Percentiles rank a stretch among this genome's conserved stretches.
These are phyloP conservation scores for Oropetium thomaeum DNA, from an alignment of 176 grass and related monocot genomes.

Conservation along the genomic window DNA sequence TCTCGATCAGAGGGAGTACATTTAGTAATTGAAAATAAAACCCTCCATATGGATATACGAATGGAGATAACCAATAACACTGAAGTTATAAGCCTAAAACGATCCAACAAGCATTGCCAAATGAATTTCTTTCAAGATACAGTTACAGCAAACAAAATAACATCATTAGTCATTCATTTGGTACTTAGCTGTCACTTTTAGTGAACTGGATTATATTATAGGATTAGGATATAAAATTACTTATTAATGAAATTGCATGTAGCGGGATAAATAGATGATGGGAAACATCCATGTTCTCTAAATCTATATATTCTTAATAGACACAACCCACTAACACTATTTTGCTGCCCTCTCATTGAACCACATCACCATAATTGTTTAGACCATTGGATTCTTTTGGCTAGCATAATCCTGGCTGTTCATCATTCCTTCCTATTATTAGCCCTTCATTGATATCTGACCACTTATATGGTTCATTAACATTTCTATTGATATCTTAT, in stretches of 20 bases:
- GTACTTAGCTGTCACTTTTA: background rate
- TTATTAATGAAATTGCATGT: background rate
- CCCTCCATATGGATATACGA: background rate
- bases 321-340: too few species aligned
- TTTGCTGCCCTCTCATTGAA: too few species aligned
- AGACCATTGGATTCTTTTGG: too few species aligned
- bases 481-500: too few species aligned
- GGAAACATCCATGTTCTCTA: background rate
- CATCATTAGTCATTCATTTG: background rate
- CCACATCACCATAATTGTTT: too few species aligned
- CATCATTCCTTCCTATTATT: too few species aligned
- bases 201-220: background rate
- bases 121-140: background rate
- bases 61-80: rapidly evolving
- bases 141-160: background rate
- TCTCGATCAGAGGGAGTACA: background rate
- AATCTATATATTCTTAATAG: too few species aligned
- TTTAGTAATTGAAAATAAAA: background rate
- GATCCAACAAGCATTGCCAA: background rate
- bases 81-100: background rate
- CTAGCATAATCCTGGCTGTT: too few species aligned
- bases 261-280: background rate
- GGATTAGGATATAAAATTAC: background rate
- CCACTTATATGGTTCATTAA: too few species aligned
- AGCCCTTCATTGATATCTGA: too few species aligned